Percentiles rank a stretch among this genome's conserved stretches.
phyloP scores from a whole-genome alignment of 176 grass and related monocot genomes.

The Melocanna baccifera region DNA sequence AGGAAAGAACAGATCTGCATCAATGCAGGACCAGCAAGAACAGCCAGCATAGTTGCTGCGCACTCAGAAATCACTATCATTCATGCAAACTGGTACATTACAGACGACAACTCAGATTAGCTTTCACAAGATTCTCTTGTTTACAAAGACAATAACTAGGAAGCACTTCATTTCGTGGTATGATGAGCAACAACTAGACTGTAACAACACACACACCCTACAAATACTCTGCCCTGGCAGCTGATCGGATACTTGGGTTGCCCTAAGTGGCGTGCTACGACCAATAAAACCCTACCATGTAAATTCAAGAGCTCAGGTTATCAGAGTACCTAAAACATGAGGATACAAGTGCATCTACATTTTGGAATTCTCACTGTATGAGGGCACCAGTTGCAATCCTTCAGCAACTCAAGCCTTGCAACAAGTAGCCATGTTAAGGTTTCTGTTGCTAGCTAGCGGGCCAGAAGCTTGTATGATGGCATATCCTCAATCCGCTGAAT shows the following conservation, averaged over 20 bases:
- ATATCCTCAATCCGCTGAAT: constrained; percentile 79
- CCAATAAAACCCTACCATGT: constrained; percentile 39
- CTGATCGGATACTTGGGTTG: constrained; percentile 38
- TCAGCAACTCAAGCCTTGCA: constrained; percentile 36
- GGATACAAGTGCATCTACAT: constrained; percentile 44
- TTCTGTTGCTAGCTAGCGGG: constrained; percentile 65
- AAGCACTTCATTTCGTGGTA: constrained; percentile 30
- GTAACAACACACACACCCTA: constrained; percentile 26
- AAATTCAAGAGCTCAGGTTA: too few relatives aligned
- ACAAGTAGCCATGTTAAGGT: constrained; percentile 45
- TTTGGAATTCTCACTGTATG: not conserved
- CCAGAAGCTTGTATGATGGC: constrained; percentile 78
- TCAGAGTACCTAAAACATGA: constrained; percentile 41
- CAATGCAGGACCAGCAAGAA: not conserved
- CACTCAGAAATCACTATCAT: constrained; percentile 15
- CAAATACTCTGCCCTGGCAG: constrained; percentile 23
- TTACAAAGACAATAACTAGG: constrained; percentile 32
- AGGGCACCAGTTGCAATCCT: constrained; percentile 6
- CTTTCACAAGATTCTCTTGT: constrained; percentile 30
- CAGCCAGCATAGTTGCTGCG: constrained; percentile 19
- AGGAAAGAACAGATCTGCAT: not conserved
- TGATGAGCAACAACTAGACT: constrained; percentile 29
- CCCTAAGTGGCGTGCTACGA: constrained; percentile 34
- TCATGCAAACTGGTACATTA: constrained; percentile 18
- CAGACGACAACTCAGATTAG: constrained; percentile 17